Evolutionary conservation across 1,284 basidiomycete species (phyloP), one percentile per base, ranked within the genome.

Genomic region (Pseudozyma thailandica): DNA sequence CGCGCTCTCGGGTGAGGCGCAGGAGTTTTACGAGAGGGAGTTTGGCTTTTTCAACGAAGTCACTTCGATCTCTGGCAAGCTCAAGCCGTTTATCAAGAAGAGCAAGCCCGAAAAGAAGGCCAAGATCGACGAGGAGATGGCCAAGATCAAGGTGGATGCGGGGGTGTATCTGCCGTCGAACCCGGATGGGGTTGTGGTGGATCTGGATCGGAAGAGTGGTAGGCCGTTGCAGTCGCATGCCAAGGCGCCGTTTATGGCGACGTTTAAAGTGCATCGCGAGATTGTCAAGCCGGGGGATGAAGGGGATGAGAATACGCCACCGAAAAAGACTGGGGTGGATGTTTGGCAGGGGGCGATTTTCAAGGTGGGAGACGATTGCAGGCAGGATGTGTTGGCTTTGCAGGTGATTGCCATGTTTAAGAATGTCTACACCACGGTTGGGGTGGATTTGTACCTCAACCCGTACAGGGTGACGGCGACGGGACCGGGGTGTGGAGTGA

Each of bases 321-420:
- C 56, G 8, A 62, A 59, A n/a, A 65, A 72, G 48, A 57, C 50
- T 3, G 73, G 75, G 20, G 58, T 75, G 16, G 80, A 98, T 69
- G 90, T 95, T 42, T 98, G 94, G 95, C 93, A 98, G 78, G 90
- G 92, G 72, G 96, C 96, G 8, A 98, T 99, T 70, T 99, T 99
- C 89, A 99, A 99, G 86, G 96, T 99, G 62, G 96, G 96, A 51
- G 96, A 99, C 82, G 96, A 99, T 82, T 99, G 96, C 84, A 89
- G 96, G 42, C 96, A 99, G 84, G 96, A 99, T 78, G 91, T 98
- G 20, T 87, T 99, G 37, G 96, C 96, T 0, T 86, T 99, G 54
- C 96, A 99, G 82, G 86, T 97, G 71, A 98, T 99, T 70, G 96
- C 96, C 9, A 98, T 98, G 93, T 96, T 98, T 88, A 98, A 98